Evolutionary conservation across 305 asterid species (phyloP), one percentile per base, ranked within the genome.

Genomic region (Andrographis paniculata): DNA sequence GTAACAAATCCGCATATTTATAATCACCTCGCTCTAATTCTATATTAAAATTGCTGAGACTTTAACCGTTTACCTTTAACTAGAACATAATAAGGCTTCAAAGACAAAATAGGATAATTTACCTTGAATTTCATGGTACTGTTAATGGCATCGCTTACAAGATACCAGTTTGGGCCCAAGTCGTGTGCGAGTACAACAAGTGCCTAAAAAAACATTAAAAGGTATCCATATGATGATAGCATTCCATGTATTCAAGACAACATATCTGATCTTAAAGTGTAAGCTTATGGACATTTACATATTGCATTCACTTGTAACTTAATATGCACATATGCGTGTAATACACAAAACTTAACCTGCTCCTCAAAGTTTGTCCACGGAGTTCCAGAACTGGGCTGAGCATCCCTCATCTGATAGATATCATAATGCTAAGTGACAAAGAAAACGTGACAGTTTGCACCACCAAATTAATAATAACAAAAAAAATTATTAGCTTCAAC

Each of bases 341-440:
- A 45, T 22, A 47, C 38, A 19, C 16, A 23, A 12, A 47, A 11
- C 20, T 27, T 5, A 24, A 47, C 94, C 94, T 80, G 93, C 50
- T 84, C 93, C 74, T 83, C 94, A 20, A 75, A 77, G 65, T 67
- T 71, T 20, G 92, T 68, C 94, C 94, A 83, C 27, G 75, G 71
- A 55, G 67, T 70, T 65, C 92, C 85, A n/a, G 79, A 71, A 40
- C 79, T 76, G 38, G 54, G 57, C 51, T 65, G 80, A 53, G 75
- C 85, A 63, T 60, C 59, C 59, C 76, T 69, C 70, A 70, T 62
- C 94, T 83, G 70, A 42, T 37, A 45, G 58, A 67, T 56, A 70
- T 42, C 38, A 62, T 59, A 45, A 35, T 56, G 57, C 50, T 62
- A 46, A 65, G 62, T 52, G 18, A 52, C 41, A 54, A 33, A 37